phyloP scores from a whole-genome alignment of 768 basidiomycete genomes.

The Termitomyces heimii region DNA sequence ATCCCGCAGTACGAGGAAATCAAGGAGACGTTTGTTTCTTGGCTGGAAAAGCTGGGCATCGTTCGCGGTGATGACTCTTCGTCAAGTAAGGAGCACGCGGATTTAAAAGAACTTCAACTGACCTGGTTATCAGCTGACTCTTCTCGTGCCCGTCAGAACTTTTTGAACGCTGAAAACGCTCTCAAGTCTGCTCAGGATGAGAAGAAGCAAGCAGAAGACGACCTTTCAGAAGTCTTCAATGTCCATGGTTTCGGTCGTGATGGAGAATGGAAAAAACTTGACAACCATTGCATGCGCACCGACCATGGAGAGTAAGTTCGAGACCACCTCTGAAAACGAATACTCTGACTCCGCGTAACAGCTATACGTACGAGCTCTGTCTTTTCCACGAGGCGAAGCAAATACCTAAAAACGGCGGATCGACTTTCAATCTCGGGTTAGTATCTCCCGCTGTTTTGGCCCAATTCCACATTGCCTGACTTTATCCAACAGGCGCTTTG shows the following conservation, averaged over 20 bases:
- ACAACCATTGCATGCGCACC: conserved; percentile 71
- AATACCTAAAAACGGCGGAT: conserved; percentile 78
- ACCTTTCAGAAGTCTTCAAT: conserved; percentile 63
- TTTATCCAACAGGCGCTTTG: conserved; percentile 49
- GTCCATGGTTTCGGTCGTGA: conserved; percentile 62
- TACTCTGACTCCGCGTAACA: conserved; percentile 20
- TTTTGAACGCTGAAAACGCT: conserved; percentile 56
- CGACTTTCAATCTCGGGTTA: conserved; percentile 77
- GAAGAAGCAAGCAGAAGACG: conserved; percentile 46
- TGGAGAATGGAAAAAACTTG: conserved; percentile 96
- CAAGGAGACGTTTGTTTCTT: conserved; percentile 53
- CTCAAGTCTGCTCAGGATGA: conserved; percentile 49
- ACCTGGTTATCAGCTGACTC: conserved; percentile 35
- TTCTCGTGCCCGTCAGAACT: conserved; percentile 54
- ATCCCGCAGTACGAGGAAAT: conserved; percentile 68
- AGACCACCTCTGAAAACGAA: not conserved
- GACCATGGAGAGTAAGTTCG: conserved; percentile 83
- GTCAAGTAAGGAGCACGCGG: conserved; percentile 17
- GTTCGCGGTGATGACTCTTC: conserved; percentile 34
- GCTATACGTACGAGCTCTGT: conserved; percentile 94
- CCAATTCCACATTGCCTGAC: not conserved
- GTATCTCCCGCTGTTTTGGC: conserved; percentile 16
- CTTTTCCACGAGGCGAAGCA: conserved; percentile 86
- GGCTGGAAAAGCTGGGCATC: conserved; percentile 62
- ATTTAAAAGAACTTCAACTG: not conserved